A percentile compares a stretch with the other conserved stretches of the same genome.
phyloP scores from a whole-genome alignment of 176 grass and related monocot genomes.

The Luzula sylvatica region DNA sequence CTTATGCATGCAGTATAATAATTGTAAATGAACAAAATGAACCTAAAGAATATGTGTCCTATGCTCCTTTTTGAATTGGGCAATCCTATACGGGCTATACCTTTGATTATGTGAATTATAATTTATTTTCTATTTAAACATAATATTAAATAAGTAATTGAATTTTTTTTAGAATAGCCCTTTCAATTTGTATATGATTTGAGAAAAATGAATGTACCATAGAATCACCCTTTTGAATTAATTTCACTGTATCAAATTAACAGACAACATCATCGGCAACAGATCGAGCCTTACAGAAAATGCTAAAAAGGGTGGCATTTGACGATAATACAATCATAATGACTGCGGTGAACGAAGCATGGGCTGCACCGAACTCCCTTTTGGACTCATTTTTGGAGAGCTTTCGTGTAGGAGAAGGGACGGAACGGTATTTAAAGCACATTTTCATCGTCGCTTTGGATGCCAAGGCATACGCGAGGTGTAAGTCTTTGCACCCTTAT shows the following conservation, averaged over 20 bases:
- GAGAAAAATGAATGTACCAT: too few relatives aligned
- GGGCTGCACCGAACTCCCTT: constrained; percentile 35
- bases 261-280: constrained; percentile 13
- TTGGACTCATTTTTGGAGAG: constrained; percentile 52
- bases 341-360: constrained; percentile 53
- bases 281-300: constrained; percentile 20
- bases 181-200: too few relatives aligned
- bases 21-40: too few relatives aligned
- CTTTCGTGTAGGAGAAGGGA: constrained; percentile 45
- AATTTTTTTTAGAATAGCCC: too few relatives aligned
- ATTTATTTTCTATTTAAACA: too few relatives aligned
- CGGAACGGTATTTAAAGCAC: constrained; percentile 32
- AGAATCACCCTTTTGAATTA: constrained; percentile 8
- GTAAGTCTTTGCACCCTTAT: constrained; percentile 40
- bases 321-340: constrained; percentile 58
- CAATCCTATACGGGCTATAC: too few relatives aligned
- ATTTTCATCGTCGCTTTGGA: constrained; percentile 50
- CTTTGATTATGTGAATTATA: too few relatives aligned
- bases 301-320: constrained; percentile 31
- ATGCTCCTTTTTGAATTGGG: too few relatives aligned
- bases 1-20: too few relatives aligned
- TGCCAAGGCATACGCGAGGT: constrained; percentile 23
- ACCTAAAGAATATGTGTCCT: too few relatives aligned
- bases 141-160: too few relatives aligned
- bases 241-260: constrained; percentile 7